Evolutionary conservation across 495 filamentous ascomycete genomes (phyloP), one percentile per base, ranked within the genome.

Genomic region (Penicillium robsamsonii): DNA sequence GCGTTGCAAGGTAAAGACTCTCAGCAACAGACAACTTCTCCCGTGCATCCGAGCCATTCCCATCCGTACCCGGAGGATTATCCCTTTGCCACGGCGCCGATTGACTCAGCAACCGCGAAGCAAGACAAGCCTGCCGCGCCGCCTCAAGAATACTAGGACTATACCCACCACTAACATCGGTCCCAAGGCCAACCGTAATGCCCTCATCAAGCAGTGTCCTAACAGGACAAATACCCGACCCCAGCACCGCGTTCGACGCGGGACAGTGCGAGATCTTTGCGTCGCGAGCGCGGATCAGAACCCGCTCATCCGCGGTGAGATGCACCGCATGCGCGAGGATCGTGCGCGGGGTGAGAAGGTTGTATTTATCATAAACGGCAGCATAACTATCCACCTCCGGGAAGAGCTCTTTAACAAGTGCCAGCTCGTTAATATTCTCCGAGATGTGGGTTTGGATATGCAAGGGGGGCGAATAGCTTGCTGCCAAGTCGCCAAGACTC

Each of bases 391-490:
- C 63, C 30, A 75, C 69, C 0, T 79, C 69, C 0, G 91, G 90
- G 71, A 96, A 96, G 10, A 92, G 68, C 20, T 79, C 53, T 6
- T 70, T 62, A 2, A 97, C 92, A 1, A 96, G 81, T 3, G 68
- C 73, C 45, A 90, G 64, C 71, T 98, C 94, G 62, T 74, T 67
- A 3, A 64, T 73, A 72, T 96, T 97, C 68, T 98, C 94, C 0
- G 86, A 85, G 68, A 98, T 87, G 73, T 98, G 94, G 1, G 94
- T 98, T 72, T 98, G 94, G 47, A 91, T 81, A 12, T 85, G 85
- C 0, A 92, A 69, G 0, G 74, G 78, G 4, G 78, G 75, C 8
- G 72, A 68, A 12, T 80, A 81, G 30, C 82, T 75, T 9, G 69
- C 66, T 0, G 87, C 85, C 1, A 96, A 74, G 4, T 71, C 57